Evolutionary conservation across 768 basidiomycete genomes (phyloP), one percentile per base, ranked within the genome.

Genomic region (Lactarius tabidus): DNA sequence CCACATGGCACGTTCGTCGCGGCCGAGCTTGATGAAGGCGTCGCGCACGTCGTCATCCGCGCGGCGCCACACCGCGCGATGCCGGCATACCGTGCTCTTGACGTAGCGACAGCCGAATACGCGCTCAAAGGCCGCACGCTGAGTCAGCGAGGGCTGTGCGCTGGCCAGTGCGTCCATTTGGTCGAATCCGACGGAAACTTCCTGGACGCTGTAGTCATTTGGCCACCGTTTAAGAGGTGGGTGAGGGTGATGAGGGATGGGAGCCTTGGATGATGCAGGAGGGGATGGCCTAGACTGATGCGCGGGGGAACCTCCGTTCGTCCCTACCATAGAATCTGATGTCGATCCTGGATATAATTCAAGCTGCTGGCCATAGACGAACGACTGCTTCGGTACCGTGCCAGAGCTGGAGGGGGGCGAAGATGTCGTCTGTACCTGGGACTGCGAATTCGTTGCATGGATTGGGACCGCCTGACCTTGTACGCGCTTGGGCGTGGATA

Each of bases 141-240:
- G 88, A 3, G 85, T 88, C 70, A 84, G 78, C 39, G 77, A 76
- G 15, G 81, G 76, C 45, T 70, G 69, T 58, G 75, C 70, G 0
- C 70, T 67, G 10, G 76, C 75, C 48, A 80, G 68, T n/a, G 62
- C 23, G 60, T 80, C 78, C 78, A 82, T 82, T 45, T 81, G 75
- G 41, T 77, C 79, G 73, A 90, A 88, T 1, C 88, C 88, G 1
- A 74, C 71, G 1, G 86, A 81, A 62, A 89, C 78, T 72, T 89
- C 87, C 57, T 79, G 80, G 26, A 90, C 88, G 10, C 84, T 85
- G 72, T 87, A 88, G 75, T 89, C 88, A 70, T 89, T 88, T 39
- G 88, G 88, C 88, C 88, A 90, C 17, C 86, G 83, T 71, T 88
- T 89, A 33, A 87, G 76, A 2, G 86, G 85, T 2, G 86, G 84